A percentile compares a stretch with the other conserved stretches of the same genome.
Evolutionary conservation across 108 stramenopile species (phyloP).

Genomic region (Cyclotella atomus): DNA sequence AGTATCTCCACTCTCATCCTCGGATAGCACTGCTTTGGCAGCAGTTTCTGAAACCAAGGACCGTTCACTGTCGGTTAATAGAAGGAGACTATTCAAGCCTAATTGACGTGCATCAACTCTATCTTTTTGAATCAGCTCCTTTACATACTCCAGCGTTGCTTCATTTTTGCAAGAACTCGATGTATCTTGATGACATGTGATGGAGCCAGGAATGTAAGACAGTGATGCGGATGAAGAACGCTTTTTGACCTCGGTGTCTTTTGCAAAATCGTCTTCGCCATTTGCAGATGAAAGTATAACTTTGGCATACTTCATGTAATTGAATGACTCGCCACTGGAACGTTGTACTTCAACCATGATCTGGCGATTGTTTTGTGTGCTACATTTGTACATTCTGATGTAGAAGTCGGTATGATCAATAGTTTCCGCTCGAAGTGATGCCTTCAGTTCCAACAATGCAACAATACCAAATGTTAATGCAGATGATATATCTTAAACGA

Average conservation of each 20-base stretch:
- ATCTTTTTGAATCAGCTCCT: constrained; percentile 63
- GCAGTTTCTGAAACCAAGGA: constrained; percentile 24
- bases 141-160: constrained; percentile 43
- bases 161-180: not conserved
- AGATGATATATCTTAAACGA: not conserved
- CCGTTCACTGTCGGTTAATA: constrained; percentile 55
- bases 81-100: constrained; percentile 69
- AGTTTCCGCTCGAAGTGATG: constrained; percentile 32
- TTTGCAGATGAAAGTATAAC: constrained; percentile 21
- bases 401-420: constrained; percentile 37
- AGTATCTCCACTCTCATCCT: constrained; percentile 5
- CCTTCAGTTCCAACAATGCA: no score
- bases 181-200: not conserved
- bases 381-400: constrained; percentile 24
- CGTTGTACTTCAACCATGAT: constrained; percentile 39
- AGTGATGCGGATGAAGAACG: constrained; percentile 12
- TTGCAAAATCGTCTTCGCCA: constrained; percentile 11
- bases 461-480: no score
- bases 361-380: not conserved
- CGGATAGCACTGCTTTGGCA: constrained; percentile 25
- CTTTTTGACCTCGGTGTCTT: not conserved
- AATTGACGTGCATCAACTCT: constrained; percentile 59
- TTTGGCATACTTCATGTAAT: constrained; percentile 24
- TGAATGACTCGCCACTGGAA: constrained; percentile 21
- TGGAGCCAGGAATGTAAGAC: constrained; percentile 20